A percentile compares a stretch with the other conserved stretches of the same genome.
Evolutionary conservation across 1,284 basidiomycete genomes (phyloP).

Genomic region (Pseudomicrostroma phylloplanum): DNA sequence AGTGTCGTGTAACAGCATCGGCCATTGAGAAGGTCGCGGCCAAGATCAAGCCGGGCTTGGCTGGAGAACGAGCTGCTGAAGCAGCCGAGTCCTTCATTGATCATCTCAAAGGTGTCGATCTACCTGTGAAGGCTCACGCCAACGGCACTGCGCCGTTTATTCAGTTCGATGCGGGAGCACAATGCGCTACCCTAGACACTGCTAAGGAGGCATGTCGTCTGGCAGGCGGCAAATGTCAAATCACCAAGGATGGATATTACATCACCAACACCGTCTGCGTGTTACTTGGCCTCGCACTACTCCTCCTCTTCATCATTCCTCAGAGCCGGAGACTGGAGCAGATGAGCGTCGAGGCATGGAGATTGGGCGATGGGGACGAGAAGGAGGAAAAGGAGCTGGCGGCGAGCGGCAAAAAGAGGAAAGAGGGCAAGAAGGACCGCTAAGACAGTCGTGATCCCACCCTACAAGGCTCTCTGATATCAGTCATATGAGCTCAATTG

Average conservation of each 20-base stretch:
- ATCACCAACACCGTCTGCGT: constrained; percentile 75
- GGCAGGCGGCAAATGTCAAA: constrained; percentile 72
- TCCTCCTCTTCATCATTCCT: constrained; percentile 74
- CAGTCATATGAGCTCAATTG: too few species aligned
- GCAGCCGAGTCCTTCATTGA: background rate
- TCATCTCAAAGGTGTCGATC: background rate
- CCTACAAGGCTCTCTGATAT: background rate
- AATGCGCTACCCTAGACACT: constrained; percentile 19
- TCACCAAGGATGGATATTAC: constrained; percentile 87
- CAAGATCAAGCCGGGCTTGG: background rate
- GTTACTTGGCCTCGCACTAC: constrained; percentile 61
- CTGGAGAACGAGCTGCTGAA: background rate
- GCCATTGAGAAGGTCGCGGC: background rate
- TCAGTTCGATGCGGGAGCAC: background rate
- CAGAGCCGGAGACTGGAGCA: constrained; percentile 74
- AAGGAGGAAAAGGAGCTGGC: background rate
- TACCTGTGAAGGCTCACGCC: background rate
- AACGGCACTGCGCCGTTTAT: background rate
- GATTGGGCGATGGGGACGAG: constrained; percentile 20
- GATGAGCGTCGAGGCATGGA: constrained; percentile 35
- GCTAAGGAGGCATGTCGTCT: constrained; percentile 74
- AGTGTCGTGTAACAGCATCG: constrained; percentile 19
- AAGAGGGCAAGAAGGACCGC: background rate
- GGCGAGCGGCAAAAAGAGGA: background rate
- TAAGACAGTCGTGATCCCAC: background rate